A percentile compares a stretch with the other conserved stretches of the same genome.
Evolutionary conservation across 73 alveolate genomes (phyloP).

Genomic region (Paramecium pentaurelia): DNA sequence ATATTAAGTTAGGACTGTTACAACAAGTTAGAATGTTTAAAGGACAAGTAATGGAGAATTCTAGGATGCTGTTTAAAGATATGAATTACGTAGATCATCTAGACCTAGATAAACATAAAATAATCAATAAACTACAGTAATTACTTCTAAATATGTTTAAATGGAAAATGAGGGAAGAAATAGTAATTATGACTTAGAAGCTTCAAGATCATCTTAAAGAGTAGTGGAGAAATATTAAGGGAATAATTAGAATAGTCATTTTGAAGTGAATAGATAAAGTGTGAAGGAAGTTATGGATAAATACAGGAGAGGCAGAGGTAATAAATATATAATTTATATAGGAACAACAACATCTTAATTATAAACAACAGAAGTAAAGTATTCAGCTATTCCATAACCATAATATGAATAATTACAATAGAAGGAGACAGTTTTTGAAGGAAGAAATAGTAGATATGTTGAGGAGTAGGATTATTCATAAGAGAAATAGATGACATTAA

Average conservation of each 20-base stretch:
- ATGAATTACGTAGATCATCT: not conserved
- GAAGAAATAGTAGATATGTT: not conserved
- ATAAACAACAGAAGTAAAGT: not conserved
- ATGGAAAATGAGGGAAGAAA: not conserved
- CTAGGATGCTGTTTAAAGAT: not conserved
- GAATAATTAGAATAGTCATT: not conserved
- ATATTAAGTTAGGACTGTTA: not conserved
- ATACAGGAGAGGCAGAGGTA: not conserved
- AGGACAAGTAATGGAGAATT: not conserved
- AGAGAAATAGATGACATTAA: not conserved
- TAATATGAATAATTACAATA: not conserved
- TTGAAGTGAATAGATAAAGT: not conserved
- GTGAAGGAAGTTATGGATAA: not conserved
- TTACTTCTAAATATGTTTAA: not conserved
- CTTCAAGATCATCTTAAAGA: not conserved
- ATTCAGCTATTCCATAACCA: not conserved
- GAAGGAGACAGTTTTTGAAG: not conserved
- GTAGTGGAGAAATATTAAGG: not conserved
- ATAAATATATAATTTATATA: not conserved
- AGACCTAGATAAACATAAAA: not conserved
- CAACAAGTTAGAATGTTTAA: not conserved
- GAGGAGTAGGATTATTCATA: not conserved
- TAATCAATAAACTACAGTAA: not conserved
- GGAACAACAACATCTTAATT: not conserved
- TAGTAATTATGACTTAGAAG: not conserved